Conservation (phyloP, 768 basidiomycete species). For the Clitopilus passeckerianus region DNA sequence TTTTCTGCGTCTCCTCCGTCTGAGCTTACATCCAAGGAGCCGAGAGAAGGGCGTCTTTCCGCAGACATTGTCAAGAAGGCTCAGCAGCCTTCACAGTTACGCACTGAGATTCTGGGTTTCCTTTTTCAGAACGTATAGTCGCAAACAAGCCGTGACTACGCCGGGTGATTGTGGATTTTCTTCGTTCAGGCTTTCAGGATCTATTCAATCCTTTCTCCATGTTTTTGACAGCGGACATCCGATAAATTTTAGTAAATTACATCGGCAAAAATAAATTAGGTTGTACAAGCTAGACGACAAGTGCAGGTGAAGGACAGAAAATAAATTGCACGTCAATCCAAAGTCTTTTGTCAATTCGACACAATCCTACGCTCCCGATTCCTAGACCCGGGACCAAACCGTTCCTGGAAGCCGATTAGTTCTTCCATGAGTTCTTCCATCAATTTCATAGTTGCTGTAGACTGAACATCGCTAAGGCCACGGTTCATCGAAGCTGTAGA, state of each 20-base stretch:
- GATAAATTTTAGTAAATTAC: no score
- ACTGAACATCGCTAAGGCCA: conserved; percentile 11
- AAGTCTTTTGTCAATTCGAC: conserved; percentile 13
- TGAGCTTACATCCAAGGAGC: conserved; percentile 39
- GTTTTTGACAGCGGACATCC: no score
- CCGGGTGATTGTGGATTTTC: no score
- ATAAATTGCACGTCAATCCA: background rate
- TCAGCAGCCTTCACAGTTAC: background rate
- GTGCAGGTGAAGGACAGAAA: background rate
- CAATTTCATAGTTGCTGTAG: conserved; percentile 62
- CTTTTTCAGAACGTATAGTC: background rate
- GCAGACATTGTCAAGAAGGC: conserved; percentile 4
- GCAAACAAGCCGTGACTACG: no score
- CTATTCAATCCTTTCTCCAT: no score
- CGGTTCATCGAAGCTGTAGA: background rate
- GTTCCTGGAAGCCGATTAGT: conserved; percentile 83
- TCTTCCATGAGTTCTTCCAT: conserved; percentile 94
- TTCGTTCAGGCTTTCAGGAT: no score
- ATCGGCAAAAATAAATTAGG: no score
- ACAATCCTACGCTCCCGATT: conserved; percentile 42
- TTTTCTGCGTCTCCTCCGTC: conserved; percentile 31
- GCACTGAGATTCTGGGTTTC: background rate
- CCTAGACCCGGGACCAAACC: conserved; percentile 59
- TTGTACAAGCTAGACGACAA: no score
- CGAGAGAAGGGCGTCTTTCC: conserved; percentile 15